Percentiles rank a stretch among this genome's conserved stretches.
Evolutionary conservation across 2,329 filamentous ascomycete species (phyloP).

Genomic region (Paecilomyces dactylethromorphus): DNA sequence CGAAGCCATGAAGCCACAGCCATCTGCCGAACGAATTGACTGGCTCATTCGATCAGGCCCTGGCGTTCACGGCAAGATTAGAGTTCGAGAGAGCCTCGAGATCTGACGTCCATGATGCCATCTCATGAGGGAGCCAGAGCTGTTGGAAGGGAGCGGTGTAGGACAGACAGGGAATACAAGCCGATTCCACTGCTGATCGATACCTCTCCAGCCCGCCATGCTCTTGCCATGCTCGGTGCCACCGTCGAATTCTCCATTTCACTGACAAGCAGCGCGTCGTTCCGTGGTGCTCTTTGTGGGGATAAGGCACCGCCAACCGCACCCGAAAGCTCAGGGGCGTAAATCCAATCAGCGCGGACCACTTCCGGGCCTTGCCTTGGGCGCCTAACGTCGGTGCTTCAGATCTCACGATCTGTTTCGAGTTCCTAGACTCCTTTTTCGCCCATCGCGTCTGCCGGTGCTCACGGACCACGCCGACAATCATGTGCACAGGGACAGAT

Average conservation of each 20-base stretch:
- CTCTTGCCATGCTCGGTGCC: background rate
- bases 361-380: background rate
- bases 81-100: background rate
- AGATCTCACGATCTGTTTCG: background rate
- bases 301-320: background rate
- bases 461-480: background rate
- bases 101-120: background rate
- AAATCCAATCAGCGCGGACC: background rate
- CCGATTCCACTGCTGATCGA: background rate
- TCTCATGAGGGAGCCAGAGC: background rate
- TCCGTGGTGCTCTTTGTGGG: background rate
- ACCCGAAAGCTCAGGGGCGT: background rate
- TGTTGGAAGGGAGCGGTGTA: background rate
- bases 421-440: background rate
- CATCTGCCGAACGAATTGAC: background rate
- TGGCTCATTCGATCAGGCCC: background rate
- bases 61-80: background rate
- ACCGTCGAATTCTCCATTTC: background rate
- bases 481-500: background rate
- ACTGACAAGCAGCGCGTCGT: background rate
- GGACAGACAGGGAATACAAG: background rate
- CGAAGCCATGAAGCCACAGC: background rate
- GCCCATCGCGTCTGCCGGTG: background rate
- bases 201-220: background rate
- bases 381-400: background rate